Base-by-base conservation (phyloP, 140 eudicot species). In the Flaveria floridana region DNA sequence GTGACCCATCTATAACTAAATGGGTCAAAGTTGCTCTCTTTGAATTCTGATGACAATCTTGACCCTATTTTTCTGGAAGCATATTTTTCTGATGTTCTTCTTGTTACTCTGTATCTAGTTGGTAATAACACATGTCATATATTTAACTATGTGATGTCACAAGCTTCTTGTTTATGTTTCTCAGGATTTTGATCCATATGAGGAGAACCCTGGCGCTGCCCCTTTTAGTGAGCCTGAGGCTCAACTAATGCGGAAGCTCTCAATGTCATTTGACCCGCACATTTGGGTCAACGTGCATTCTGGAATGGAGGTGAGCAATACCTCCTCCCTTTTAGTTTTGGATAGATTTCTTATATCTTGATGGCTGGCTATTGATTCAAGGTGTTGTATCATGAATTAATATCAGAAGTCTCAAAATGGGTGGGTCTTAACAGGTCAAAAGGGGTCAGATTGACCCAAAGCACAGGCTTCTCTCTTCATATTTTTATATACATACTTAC, bases 161-260 rank as follows among this genome's bases (percentile, higher is more conserved):
- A 18, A 57, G 34, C 66, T 46, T 65, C 37, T 77, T 28, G 41
- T 66, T 21, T 64, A 44, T 57, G 73, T 26, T 51, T 56, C 73
- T 58, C 79, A 93, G 98, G 98, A 93, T 78, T 93, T 83, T 79
- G 97, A 93, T 84, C 98, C 98, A 26, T 89, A 86, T 76, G 98
- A 93, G 84, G 98, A 93, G 78, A 83, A 82, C 82, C 98, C 98
- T 73, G 97, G 98, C 55, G 56, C 78, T 68, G 91, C 87, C 71
- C 96, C 98, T 67, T 93, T 93, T 79, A 90, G 98, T 78, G 98
- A 93, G 82, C 98, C 98, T 13, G 98, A 93, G 85, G 57, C 91
- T 68, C 95, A 90, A 70, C 79, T 93, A 28, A 90, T 93, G 98
- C 85, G 96, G 74, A 93, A 88, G 74, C 86, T 93, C 57, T 84